Conservation (phyloP, 2,329 filamentous ascomycete species). For the Botrytis fragariae region DNA sequence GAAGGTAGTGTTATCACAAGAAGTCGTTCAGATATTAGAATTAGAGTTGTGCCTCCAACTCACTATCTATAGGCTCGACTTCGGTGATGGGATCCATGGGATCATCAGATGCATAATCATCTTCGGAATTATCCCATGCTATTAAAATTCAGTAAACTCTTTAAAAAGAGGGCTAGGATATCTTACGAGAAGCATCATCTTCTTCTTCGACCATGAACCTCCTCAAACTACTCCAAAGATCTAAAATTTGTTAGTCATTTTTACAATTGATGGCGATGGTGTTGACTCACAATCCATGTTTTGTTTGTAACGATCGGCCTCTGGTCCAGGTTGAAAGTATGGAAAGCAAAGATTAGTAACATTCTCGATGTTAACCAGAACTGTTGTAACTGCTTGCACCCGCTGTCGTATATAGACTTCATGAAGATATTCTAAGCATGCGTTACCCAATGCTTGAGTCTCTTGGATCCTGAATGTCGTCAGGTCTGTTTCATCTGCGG, state of each 20-base stretch:
- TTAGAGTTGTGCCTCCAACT: conserved; percentile 32
- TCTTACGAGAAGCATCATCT: conserved; percentile 42
- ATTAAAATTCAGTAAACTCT: conserved; percentile 10
- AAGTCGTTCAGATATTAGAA: conserved; percentile 13
- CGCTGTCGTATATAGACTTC: conserved; percentile 34
- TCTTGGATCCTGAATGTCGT: not conserved
- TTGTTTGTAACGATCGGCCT: conserved; percentile 25
- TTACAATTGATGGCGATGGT: not conserved
- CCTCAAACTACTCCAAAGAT: conserved; percentile 33
- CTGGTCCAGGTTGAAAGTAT: conserved; percentile 29
- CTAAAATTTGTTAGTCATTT: conserved; percentile 21
- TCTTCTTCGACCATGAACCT: conserved; percentile 39
- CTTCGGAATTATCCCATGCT: conserved; percentile 40
- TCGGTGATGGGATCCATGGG: conserved; percentile 52
- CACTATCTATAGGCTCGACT: conserved; percentile 43
- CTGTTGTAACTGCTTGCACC: conserved; percentile 33
- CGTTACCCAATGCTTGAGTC: conserved; percentile 32
- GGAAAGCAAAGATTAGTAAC: conserved; percentile 31
- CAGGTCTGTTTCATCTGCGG: conserved; percentile 23
- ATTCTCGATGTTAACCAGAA: conserved; percentile 31
- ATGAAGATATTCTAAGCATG: conserved; percentile 36
- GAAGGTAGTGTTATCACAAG: not conserved
- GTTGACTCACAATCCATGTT: conserved; percentile 28
- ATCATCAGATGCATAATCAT: conserved; percentile 50
- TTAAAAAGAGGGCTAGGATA: not conserved